Evolutionary conservation across 345 rosid species (phyloP).

Genomic region (Luvunga scandens): DNA sequence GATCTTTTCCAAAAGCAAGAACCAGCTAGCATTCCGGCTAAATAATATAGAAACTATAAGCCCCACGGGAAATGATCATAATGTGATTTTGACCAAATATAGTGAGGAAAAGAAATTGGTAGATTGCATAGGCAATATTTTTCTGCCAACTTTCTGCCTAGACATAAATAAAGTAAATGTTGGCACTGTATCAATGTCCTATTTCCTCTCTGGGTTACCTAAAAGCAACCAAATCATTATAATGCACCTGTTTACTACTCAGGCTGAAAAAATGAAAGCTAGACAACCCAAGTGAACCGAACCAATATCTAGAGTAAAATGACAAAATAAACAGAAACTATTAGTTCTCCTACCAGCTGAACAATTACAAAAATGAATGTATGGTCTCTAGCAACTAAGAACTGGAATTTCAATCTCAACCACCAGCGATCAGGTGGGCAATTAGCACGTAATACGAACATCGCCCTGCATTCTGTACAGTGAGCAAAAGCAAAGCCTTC

Average conservation of each 20-base stretch:
- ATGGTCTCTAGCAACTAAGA: slow-evolving; percentile 96
- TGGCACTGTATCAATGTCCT: background rate
- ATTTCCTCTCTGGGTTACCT: background rate
- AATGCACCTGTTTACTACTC: background rate
- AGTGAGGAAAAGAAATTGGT: background rate
- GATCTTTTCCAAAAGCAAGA: background rate
- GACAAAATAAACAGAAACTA: background rate
- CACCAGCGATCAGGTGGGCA: slow-evolving; percentile 99
- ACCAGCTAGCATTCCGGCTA: background rate
- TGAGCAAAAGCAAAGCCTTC: slow-evolving; percentile 99
- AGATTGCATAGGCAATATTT: background rate
- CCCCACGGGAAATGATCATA: background rate
- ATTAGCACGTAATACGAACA: slow-evolving; percentile 87
- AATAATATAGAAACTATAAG: background rate
- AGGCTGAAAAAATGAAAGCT: background rate
- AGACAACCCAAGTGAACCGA: background rate
- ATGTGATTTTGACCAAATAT: background rate
- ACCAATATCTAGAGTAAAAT: background rate
- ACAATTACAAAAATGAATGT: slow-evolving; percentile 86
- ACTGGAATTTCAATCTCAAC: slow-evolving; percentile 96
- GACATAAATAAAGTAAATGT: background rate
- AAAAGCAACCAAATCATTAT: background rate
- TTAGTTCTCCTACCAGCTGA: slow-evolving; percentile 68
- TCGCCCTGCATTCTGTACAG: slow-evolving; percentile 97
- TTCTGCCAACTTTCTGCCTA: background rate